Percentiles rank a stretch among this genome's conserved stretches.
Conservation (phyloP, 1,284 basidiomycete species). For the Trichosporon coremiiforme region DNA sequence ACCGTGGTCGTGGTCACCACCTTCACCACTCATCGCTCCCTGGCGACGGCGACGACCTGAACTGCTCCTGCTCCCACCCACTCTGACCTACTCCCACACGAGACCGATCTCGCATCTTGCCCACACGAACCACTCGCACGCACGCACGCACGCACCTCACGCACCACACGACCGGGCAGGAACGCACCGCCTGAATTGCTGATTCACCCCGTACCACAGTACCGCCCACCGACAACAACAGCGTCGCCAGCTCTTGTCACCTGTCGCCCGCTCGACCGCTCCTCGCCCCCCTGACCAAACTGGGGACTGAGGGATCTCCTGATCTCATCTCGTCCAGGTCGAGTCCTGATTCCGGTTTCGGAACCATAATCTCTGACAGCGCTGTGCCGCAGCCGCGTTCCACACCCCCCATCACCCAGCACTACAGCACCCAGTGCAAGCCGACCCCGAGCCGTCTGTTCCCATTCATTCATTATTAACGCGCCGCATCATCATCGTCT, state of each 20-base stretch:
- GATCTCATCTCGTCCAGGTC: background rate
- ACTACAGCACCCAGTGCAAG: background rate
- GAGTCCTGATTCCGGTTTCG: background rate
- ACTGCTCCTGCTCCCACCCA: background rate
- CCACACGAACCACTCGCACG: too few species aligned
- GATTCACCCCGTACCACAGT: too few species aligned
- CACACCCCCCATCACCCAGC: background rate
- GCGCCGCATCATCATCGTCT: background rate
- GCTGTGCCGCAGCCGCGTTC: background rate
- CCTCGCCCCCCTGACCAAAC: background rate
- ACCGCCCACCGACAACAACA: too few species aligned
- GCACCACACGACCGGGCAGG: too few species aligned
- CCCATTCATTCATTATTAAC: slow-evolving; percentile 12
- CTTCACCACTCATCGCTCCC: background rate
- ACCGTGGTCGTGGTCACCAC: background rate
- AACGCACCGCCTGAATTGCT: too few species aligned
- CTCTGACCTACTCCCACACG: too few species aligned
- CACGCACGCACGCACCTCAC: too few species aligned
- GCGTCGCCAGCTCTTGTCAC: too few species aligned
- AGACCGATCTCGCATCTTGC: too few species aligned
- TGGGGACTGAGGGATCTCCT: background rate
- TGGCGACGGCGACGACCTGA: background rate
- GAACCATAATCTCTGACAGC: slow-evolving; percentile 11
- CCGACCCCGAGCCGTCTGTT: background rate
- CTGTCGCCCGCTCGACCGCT: too few species aligned